phyloP scores from a whole-genome alignment of 768 basidiomycete genomes.

The Macrolepiota fuliginosa region DNA sequence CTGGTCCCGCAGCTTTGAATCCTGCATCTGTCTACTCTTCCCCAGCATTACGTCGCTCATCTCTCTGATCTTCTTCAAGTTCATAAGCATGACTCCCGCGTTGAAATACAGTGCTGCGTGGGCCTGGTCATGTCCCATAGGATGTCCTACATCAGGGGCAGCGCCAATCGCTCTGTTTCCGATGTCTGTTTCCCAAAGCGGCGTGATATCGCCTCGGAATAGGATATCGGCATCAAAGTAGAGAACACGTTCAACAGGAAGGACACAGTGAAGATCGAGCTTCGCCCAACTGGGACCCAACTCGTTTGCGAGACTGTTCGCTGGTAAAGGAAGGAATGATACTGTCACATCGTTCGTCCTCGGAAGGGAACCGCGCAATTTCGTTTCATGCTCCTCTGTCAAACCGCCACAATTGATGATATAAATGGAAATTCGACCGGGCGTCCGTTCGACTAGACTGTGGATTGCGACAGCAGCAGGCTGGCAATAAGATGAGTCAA shows the following conservation, averaged over 20 bases:
- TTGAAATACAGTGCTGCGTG: too few relatives aligned
- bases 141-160: constrained; percentile 45
- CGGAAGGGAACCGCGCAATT: constrained; percentile 25
- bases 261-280: constrained; percentile 39
- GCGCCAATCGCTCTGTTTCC: constrained; percentile 44
- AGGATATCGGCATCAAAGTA: constrained; percentile 56
- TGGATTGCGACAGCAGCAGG: constrained; percentile 46
- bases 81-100: too few relatives aligned
- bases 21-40: too few relatives aligned
- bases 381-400: constrained; percentile 28
- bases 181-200: constrained; percentile 47
- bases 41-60: too few relatives aligned
- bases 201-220: constrained; percentile 35
- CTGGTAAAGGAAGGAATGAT: constrained; percentile 33
- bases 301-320: constrained; percentile 25
- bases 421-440: constrained; percentile 44
- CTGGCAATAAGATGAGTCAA: constrained; percentile 43
- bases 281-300: constrained; percentile 60
- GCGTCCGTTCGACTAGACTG: constrained; percentile 34
- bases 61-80: too few relatives aligned
- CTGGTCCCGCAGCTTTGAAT: too few relatives aligned
- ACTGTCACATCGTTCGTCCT: too few relatives aligned
- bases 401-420: constrained; percentile 45
- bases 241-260: constrained; percentile 49
- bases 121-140: constrained; percentile 44